Evolutionary conservation across 2,329 filamentous ascomycete species (phyloP).

Genomic region (Fusarium citri): DNA sequence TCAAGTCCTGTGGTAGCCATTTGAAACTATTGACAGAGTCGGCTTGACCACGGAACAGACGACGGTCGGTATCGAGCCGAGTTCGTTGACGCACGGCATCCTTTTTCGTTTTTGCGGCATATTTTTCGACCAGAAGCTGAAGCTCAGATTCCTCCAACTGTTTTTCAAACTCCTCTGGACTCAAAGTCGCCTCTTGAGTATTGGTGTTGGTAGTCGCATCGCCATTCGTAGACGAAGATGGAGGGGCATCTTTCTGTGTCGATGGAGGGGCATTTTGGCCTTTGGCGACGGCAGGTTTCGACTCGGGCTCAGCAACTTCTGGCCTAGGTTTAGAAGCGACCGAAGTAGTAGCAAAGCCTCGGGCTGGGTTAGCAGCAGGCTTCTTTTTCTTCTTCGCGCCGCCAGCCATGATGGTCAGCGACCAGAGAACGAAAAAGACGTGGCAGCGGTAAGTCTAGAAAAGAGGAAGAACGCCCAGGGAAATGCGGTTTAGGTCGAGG

Average conservation of each 20-base stretch:
- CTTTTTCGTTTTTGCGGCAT: slow-evolving; percentile 80
- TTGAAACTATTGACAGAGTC: slow-evolving; percentile 77
- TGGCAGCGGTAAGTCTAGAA: slow-evolving; percentile 2
- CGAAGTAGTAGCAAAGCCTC: slow-evolving; percentile 94
- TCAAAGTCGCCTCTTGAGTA: slow-evolving; percentile 64
- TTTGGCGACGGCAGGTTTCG: slow-evolving; percentile 40
- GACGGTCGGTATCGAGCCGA: slow-evolving; percentile 85
- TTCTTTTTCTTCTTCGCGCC: slow-evolving; percentile 90
- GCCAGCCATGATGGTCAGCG: slow-evolving; percentile 68
- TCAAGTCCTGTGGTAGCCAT: slow-evolving; percentile 84
- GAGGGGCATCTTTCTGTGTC: slow-evolving; percentile 47
- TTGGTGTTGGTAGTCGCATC: slow-evolving; percentile 35
- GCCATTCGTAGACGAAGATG: slow-evolving; percentile 43
- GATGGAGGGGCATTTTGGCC: slow-evolving; percentile 50
- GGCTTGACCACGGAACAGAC: slow-evolving; percentile 82
- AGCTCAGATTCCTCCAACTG: slow-evolving; percentile 92
- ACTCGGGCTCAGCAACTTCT: slow-evolving; percentile 62
- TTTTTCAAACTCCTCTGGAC: slow-evolving; percentile 88
- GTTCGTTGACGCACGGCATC: slow-evolving; percentile 81
- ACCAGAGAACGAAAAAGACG: background rate
- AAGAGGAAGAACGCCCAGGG: background rate
- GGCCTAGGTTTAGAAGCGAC: slow-evolving; percentile 83
- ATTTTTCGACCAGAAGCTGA: slow-evolving; percentile 86
- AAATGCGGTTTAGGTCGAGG: background rate
- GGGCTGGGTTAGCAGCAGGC: slow-evolving; percentile 83